Percentiles rank a stretch among this genome's conserved stretches.
Evolutionary conservation across 2,329 filamentous ascomycete species (phyloP).

Genomic region (Claviceps capensis): DNA sequence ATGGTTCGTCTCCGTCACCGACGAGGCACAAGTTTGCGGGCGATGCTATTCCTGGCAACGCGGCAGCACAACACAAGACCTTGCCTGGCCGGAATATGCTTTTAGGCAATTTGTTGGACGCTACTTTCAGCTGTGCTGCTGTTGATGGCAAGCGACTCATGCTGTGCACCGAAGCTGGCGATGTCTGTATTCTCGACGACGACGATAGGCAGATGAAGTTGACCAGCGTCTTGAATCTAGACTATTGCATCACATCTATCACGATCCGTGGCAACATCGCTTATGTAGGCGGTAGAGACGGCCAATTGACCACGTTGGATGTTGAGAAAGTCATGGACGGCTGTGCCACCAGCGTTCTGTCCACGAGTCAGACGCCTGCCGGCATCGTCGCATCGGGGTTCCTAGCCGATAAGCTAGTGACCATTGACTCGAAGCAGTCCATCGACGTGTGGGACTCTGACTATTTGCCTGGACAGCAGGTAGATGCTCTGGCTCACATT

Average conservation of each 20-base stretch:
- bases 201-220: constrained; percentile 58
- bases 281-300: constrained; percentile 57
- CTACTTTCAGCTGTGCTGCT: constrained; percentile 68
- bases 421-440: constrained; percentile 60
- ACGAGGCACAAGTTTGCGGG: constrained; percentile 43
- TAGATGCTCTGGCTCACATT: constrained; percentile 29
- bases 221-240: constrained; percentile 48
- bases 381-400: constrained; percentile 57
- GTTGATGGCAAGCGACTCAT: constrained; percentile 64
- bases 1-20: constrained; percentile 44
- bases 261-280: constrained; percentile 44
- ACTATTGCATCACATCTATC: constrained; percentile 56
- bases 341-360: constrained; percentile 24
- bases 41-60: constrained; percentile 23
- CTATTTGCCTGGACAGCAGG: constrained; percentile 26
- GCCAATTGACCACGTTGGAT: constrained; percentile 40
- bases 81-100: constrained; percentile 79
- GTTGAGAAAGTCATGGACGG: constrained; percentile 34
- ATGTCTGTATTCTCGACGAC: constrained; percentile 81
- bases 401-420: constrained; percentile 52
- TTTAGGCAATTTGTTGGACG: constrained; percentile 67
- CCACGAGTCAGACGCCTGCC: constrained; percentile 22
- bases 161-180: constrained; percentile 74
- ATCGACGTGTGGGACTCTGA: constrained; percentile 53
- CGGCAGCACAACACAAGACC: constrained; percentile 37